Conservation (phyloP, 345 rosid species). For the Moricandia moricandioides region DNA sequence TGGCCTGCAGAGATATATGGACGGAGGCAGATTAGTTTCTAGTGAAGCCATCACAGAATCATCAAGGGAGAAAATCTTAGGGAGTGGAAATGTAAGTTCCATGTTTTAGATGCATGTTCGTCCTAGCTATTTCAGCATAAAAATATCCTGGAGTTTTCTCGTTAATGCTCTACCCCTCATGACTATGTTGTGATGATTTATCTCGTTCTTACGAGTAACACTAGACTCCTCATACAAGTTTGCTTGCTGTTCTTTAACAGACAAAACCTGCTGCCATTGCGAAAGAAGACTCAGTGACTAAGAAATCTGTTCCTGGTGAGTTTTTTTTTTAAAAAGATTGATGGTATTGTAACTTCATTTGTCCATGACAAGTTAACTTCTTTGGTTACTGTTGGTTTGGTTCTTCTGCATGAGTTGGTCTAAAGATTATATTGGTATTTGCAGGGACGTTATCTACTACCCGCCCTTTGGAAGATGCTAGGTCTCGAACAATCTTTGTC, state of each 20-base stretch:
- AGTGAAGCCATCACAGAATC: constrained; percentile 39
- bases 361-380: too few relatives aligned
- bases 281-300: constrained; percentile 43
- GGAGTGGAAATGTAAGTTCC: constrained; percentile 71
- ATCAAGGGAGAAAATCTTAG: constrained; percentile 43
- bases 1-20: constrained; percentile 42
- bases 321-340: neutral
- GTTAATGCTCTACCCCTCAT: neutral
- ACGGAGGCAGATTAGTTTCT: constrained; percentile 35
- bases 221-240: neutral
- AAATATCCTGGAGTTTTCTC: neutral
- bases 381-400: neutral
- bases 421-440: constrained; percentile 26
- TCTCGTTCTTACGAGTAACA: neutral
- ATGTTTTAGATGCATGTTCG: constrained; percentile 6
- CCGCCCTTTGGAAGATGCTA: constrained; percentile 76
- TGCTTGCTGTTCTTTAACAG: constrained; percentile 43
- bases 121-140: neutral
- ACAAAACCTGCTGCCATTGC: constrained; percentile 39
- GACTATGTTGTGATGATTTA: neutral
- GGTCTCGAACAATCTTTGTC: constrained; percentile 83
- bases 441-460: constrained; percentile 55
- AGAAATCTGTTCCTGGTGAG: constrained; percentile 62
- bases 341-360: neutral
- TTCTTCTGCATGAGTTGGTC: neutral